Evolutionary conservation across 495 filamentous ascomycete genomes (phyloP).

Genomic region (Apiosordaria backusii): DNA sequence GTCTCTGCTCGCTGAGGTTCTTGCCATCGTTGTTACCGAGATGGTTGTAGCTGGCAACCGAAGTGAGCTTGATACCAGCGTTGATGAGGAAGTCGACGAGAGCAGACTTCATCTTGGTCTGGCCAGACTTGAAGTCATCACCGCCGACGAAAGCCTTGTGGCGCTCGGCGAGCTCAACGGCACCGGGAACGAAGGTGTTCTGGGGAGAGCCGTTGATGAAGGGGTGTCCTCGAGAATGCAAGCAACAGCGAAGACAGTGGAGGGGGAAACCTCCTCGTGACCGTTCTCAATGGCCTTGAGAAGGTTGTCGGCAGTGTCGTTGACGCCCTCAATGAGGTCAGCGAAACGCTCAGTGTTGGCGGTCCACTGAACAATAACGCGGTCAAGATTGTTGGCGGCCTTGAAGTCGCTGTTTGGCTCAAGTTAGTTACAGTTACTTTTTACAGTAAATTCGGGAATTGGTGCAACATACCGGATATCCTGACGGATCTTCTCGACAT

Average conservation of each 20-base stretch:
- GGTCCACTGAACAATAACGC: constrained; percentile 97
- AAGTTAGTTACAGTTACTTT: constrained; percentile 35
- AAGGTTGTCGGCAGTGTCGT: constrained; percentile 94
- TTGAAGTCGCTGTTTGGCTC: constrained; percentile 65
- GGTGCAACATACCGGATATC: constrained; percentile 63
- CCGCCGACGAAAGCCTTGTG: constrained; percentile 89
- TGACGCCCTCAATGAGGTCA: constrained; percentile 81
- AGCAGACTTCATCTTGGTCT: constrained; percentile 99
- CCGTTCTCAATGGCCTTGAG: constrained; percentile 79
- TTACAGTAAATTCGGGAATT: not conserved
- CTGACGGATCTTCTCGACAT: constrained; percentile 90
- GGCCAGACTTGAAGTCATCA: constrained; percentile 99
- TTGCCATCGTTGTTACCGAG: constrained; percentile 99
- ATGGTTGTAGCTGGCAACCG: constrained; percentile 99
- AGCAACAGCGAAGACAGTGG: constrained; percentile 92
- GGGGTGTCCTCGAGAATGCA: constrained; percentile 80
- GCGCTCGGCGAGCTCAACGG: constrained; percentile 84
- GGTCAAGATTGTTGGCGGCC: constrained; percentile 77
- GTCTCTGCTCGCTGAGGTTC: constrained; percentile 94
- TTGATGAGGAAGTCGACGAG: constrained; percentile 98
- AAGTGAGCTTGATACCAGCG: constrained; percentile 97
- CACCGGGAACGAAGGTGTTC: constrained; percentile 97
- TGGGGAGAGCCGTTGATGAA: constrained; percentile 99
- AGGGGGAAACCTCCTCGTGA: constrained; percentile 86
- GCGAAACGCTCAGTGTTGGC: constrained; percentile 98